A percentile compares a stretch with the other conserved stretches of the same genome.
Conservation (phyloP, 2,329 filamentous ascomycete genomes). For the Bertia moriformis region DNA sequence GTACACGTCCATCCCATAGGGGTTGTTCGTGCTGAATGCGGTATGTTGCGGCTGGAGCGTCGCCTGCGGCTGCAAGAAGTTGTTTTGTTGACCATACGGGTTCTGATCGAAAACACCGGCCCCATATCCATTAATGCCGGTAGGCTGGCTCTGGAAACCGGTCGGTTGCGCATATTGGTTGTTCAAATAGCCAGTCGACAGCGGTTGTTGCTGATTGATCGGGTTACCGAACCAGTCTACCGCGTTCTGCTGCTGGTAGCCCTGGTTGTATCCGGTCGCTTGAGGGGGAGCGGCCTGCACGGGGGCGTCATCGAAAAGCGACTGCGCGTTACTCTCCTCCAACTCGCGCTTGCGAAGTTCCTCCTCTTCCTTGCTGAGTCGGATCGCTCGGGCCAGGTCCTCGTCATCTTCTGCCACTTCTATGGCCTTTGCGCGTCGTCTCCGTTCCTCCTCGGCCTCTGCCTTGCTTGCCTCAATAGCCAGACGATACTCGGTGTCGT, state of each 20-base stretch:
- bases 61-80: slow-evolving; percentile 19
- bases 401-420: slow-evolving; percentile 44
- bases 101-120: slow-evolving; percentile 48
- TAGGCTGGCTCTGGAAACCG: slow-evolving; percentile 29
- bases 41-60: slow-evolving; percentile 33
- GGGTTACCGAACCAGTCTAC: slow-evolving; percentile 98
- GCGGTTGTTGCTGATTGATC: slow-evolving; percentile 63
- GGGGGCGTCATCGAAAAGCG: slow-evolving; percentile 75
- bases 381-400: slow-evolving; percentile 86
- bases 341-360: slow-evolving; percentile 75
- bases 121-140: neutral
- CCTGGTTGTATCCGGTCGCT: slow-evolving; percentile 84
- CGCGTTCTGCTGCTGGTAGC: slow-evolving; percentile 89
- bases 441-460: slow-evolving; percentile 80
- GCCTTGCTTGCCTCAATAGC: slow-evolving; percentile 90
- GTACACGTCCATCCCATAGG: slow-evolving; percentile 23
- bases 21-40: slow-evolving; percentile 21
- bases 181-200: slow-evolving; percentile 60
- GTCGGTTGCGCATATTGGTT: slow-evolving; percentile 31
- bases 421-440: slow-evolving; percentile 48
- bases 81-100: slow-evolving; percentile 41
- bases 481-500: slow-evolving; percentile 78
- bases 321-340: slow-evolving; percentile 69
- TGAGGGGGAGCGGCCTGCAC: slow-evolving; percentile 49
- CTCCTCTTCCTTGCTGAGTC: slow-evolving; percentile 87